Conservation (phyloP, 208 protist genomes). For the Crithidia thermophila region DNA sequence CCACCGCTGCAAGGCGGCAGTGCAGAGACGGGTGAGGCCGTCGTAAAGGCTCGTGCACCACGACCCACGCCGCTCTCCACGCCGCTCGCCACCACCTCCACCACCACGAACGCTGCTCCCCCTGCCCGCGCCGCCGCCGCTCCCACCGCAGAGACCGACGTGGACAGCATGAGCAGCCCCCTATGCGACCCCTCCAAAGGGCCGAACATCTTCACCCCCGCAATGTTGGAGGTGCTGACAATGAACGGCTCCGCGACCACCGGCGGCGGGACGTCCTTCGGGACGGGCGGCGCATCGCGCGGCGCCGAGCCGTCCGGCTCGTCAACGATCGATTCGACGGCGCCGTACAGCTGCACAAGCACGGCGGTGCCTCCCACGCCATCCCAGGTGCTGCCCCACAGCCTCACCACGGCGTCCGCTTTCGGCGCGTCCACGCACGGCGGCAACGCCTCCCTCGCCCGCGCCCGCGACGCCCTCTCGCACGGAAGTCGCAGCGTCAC, state of each 20-base stretch:
- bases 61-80: too few relatives aligned
- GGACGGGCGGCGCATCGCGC: background rate
- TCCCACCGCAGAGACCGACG: background rate
- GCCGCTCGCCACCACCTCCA: too few relatives aligned
- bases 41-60: too few relatives aligned
- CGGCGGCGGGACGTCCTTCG: background rate
- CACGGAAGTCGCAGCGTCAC: too few relatives aligned
- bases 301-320: background rate
- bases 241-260: background rate
- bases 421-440: background rate
- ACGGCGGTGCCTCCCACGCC: background rate
- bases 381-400: background rate
- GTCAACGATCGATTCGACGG: background rate
- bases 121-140: background rate
- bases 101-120: background rate
- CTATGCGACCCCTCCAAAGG: background rate
- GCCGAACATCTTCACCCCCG: background rate
- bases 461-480: background rate
- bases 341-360: slow-evolving; percentile 15
- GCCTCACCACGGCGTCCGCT: background rate
- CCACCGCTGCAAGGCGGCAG: too few relatives aligned
- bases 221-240: background rate
- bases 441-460: too few relatives aligned
- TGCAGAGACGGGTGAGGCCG: too few relatives aligned
- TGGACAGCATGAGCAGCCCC: background rate